A percentile compares a stretch with the other conserved stretches of the same genome.
phyloP scores from a whole-genome alignment of 1,139 yeast species.

The Kurtzmaniella natalensis region DNA sequence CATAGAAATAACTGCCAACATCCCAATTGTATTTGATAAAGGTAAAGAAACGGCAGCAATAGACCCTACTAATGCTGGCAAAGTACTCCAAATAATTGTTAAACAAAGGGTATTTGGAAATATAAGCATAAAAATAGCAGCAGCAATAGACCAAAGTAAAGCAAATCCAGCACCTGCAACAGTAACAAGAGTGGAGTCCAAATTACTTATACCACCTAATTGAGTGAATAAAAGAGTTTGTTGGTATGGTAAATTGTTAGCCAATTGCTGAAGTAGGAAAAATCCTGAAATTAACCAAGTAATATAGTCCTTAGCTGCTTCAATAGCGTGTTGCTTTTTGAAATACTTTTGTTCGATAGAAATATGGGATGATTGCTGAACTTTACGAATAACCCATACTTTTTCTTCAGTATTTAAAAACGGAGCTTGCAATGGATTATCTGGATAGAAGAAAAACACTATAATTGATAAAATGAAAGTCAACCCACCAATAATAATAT shows the following conservation, averaged over 20 bases:
- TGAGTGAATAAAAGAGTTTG: constrained; percentile 39
- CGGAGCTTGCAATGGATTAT: constrained; percentile 38
- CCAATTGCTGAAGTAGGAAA: constrained; percentile 37
- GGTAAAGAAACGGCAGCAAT: constrained; percentile 40
- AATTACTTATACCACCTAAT: constrained; percentile 37
- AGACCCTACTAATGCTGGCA: constrained; percentile 43
- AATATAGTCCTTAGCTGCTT: constrained; percentile 43
- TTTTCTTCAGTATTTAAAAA: constrained; percentile 35
- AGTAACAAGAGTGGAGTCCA: constrained; percentile 48
- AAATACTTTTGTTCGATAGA: constrained; percentile 42
- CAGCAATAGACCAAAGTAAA: constrained; percentile 26
- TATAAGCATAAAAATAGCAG: constrained; percentile 20
- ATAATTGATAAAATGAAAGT: constrained; percentile 28
- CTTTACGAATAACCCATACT: constrained; percentile 42
- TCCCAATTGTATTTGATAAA: constrained; percentile 36
- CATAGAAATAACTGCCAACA: constrained; percentile 28
- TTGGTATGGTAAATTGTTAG: constrained; percentile 46
- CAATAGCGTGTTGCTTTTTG: constrained; percentile 39
- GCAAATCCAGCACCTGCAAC: constrained; percentile 49
- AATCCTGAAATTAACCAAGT: constrained; percentile 41
- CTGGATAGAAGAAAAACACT: constrained; percentile 34
- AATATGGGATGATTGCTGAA: constrained; percentile 32
- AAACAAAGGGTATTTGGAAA: constrained; percentile 16
- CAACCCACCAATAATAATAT: constrained; percentile 40
- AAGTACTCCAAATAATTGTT: constrained; percentile 19